These are phyloP conservation scores for Penstemon davidsonii DNA, from an alignment of 257 asterid species.

Conservation along the genomic window DNA sequence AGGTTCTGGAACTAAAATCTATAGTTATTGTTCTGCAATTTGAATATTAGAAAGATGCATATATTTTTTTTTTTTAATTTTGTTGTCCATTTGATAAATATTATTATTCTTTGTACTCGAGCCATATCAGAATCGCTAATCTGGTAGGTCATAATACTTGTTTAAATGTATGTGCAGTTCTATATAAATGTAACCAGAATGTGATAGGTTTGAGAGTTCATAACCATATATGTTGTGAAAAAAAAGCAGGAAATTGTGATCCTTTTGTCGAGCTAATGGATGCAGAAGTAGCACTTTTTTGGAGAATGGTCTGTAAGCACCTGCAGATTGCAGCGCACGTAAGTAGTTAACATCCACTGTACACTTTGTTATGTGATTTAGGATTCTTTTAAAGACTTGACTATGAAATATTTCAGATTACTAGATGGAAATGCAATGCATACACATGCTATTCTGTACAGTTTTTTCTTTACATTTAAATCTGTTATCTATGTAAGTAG, in stretches of 20 bases:
- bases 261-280: slow-evolving; percentile 65
- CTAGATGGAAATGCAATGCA: neutral
- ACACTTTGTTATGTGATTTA: neutral
- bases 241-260: slow-evolving; percentile 46
- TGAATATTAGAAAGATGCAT: slow-evolving; percentile 6
- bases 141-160: slow-evolving; percentile 1
- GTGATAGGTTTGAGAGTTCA: neutral
- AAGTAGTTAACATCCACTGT: slow-evolving; percentile 33
- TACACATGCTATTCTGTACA: slow-evolving; percentile 3
- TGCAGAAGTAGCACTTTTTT: slow-evolving; percentile 82
- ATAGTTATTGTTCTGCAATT: slow-evolving; percentile 3
- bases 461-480: neutral
- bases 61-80: neutral
- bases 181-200: neutral
- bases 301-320: slow-evolving; percentile 86
- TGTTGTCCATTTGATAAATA: too few relatives aligned
- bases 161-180: neutral
- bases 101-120: too few relatives aligned
- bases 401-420: neutral
- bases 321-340: slow-evolving; percentile 80
- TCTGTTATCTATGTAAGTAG: neutral
- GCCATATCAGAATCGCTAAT: too few relatives aligned
- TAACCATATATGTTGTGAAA: slow-evolving; percentile 13
- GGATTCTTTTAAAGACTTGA: slow-evolving; percentile 5
- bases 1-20: slow-evolving; percentile 6